Evolutionary conservation across 2,329 filamentous ascomycete genomes (phyloP).

Genomic region (Lomentospora prolificans): DNA sequence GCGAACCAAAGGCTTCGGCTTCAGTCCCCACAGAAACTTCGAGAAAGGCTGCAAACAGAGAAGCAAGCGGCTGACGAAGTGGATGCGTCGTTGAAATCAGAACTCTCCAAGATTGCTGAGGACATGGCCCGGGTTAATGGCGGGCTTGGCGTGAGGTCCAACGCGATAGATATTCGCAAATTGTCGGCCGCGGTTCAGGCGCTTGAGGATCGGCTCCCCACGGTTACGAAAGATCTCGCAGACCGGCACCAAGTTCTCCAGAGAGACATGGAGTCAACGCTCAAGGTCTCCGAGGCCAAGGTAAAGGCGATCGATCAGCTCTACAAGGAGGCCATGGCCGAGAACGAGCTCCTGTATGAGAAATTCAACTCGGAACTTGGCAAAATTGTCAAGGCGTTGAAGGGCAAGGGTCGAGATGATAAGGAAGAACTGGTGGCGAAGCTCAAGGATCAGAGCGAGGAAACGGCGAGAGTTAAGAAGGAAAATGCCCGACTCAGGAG

Average conservation of each 20-base stretch:
- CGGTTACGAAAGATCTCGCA: slow-evolving; percentile 47
- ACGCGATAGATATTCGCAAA: slow-evolving; percentile 34
- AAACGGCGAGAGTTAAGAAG: slow-evolving; percentile 66
- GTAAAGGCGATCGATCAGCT: slow-evolving; percentile 77
- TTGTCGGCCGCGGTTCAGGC: slow-evolving; percentile 49
- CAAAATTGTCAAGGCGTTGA: slow-evolving; percentile 68
- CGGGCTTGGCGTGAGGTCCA: slow-evolving; percentile 23
- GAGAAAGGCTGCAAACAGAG: slow-evolving; percentile 77
- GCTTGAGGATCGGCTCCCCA: slow-evolving; percentile 59
- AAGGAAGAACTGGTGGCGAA: slow-evolving; percentile 66
- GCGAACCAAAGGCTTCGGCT: slow-evolving; percentile 49
- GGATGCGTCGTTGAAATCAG: slow-evolving; percentile 60
- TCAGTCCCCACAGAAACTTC: slow-evolving; percentile 63
- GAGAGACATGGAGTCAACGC: slow-evolving; percentile 59
- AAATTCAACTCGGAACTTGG: slow-evolving; percentile 85
- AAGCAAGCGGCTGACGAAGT: slow-evolving; percentile 63
- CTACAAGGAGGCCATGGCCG: slow-evolving; percentile 76
- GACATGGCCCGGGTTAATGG: slow-evolving; percentile 58
- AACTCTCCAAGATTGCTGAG: slow-evolving; percentile 69
- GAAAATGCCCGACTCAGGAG: slow-evolving; percentile 78
- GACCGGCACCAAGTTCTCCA: slow-evolving; percentile 55
- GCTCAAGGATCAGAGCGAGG: slow-evolving; percentile 66
- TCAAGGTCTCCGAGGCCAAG: slow-evolving; percentile 68
- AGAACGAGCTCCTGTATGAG: slow-evolving; percentile 89
- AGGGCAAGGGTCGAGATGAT: slow-evolving; percentile 62